Conservation (phyloP, 2,329 filamentous ascomycete species). For the Thermothelomyces thermophilus region DNA sequence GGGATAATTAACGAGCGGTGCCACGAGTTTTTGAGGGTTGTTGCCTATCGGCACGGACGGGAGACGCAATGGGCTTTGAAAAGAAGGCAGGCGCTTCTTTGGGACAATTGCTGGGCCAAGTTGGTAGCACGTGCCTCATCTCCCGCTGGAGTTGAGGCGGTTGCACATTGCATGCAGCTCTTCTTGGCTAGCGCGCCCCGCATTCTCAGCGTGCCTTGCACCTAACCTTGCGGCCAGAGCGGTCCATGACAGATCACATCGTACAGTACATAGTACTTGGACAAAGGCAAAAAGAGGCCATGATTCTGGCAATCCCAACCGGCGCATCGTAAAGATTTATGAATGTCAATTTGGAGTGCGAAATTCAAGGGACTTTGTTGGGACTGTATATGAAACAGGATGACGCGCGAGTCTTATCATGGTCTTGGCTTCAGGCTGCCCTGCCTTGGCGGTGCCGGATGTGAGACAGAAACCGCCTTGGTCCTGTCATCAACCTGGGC, state of each 20-base stretch:
- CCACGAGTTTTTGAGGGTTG: background rate
- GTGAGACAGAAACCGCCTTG: conserved; percentile 12
- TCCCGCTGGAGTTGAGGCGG: conserved; percentile 7
- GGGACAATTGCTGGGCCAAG: background rate
- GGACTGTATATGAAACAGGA: background rate
- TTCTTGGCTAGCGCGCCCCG: conserved; percentile 9
- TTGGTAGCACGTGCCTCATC: conserved; percentile 18
- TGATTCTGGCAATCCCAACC: no score
- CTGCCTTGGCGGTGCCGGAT: conserved; percentile 8
- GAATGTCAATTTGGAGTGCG: background rate
- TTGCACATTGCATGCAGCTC: background rate
- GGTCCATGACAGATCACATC: conserved; percentile 1
- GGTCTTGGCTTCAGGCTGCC: background rate
- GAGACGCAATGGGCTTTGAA: background rate
- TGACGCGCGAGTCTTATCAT: background rate
- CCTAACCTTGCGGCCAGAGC: conserved; percentile 9
- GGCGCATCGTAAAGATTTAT: background rate
- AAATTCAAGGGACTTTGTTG: background rate
- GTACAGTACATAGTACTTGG: background rate
- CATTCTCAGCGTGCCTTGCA: conserved; percentile 1
- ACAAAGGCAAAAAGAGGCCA: no score
- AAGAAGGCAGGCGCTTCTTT: conserved; percentile 1
- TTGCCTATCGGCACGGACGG: background rate
- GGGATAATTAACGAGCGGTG: no score
- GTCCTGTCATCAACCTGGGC: conserved; percentile 3